Percentiles rank a stretch among this genome's conserved stretches.
These are phyloP conservation scores for Cubamyces sp. DNA, from an alignment of 768 basidiomycete species.

Conservation along the genomic window DNA sequence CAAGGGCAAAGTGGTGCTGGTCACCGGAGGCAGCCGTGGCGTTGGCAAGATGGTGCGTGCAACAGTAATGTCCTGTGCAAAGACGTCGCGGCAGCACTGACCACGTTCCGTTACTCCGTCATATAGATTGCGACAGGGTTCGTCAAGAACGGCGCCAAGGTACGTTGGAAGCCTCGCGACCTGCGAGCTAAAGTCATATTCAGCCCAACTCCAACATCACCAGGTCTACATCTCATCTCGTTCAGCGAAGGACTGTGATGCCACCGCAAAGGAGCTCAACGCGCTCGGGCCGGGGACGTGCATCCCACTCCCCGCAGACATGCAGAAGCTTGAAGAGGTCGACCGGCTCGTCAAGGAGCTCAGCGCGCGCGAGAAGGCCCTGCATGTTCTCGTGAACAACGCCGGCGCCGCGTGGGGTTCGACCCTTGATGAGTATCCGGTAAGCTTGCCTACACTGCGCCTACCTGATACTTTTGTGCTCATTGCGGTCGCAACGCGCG, in stretches of 20 bases:
- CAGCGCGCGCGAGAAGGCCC: conserved; percentile 50
- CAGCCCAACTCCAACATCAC: not conserved
- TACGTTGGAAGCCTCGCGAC: conserved; percentile 21
- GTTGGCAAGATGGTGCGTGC: conserved; percentile 64
- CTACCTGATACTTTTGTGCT: not conserved
- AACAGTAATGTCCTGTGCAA: conserved; percentile 3
- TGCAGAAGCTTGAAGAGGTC: conserved; percentile 57
- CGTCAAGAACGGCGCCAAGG: conserved; percentile 62
- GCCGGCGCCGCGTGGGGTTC: conserved; percentile 63
- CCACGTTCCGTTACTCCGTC: not conserved
- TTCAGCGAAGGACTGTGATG: conserved; percentile 52
- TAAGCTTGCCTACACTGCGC: conserved; percentile 30
- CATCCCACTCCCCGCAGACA: conserved; percentile 55
- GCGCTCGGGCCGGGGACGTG: conserved; percentile 58
- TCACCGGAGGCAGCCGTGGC: conserved; percentile 69
- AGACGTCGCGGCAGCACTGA: conserved; percentile 14
- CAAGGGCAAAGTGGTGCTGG: conserved; percentile 55
- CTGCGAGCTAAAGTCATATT: too few species aligned
- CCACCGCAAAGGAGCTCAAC: conserved; percentile 56
- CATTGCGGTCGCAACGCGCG: not conserved
- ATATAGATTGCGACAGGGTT: conserved; percentile 65
- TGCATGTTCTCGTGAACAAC: conserved; percentile 68
- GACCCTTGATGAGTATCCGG: conserved; percentile 50
- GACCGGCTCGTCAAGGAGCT: conserved; percentile 55
- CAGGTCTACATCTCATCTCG: conserved; percentile 70